Evolutionary conservation across 2,329 filamentous ascomycete species (phyloP), one percentile per base, ranked within the genome.

Genomic region (Colletotrichum somersetense): DNA sequence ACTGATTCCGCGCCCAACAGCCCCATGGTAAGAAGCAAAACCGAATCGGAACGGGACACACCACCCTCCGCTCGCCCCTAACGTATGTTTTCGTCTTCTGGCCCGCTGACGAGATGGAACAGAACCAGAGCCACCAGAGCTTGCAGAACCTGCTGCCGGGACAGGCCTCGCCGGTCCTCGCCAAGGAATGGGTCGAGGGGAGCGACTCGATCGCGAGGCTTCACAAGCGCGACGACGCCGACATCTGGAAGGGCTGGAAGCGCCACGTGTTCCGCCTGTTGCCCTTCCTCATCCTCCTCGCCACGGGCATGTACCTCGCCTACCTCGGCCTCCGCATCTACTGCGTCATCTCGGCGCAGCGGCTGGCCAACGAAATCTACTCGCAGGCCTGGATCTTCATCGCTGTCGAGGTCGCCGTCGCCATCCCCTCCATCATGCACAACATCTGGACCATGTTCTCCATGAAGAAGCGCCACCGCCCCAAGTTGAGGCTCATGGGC

Each of bases 381-480:
- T 80, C 82, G 5, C 83, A 85, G 56, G 88, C 88, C 2, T 90
- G 88, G 88, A 76, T 89, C 8, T 90, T 90, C 74, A 86, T 90
- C 66, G 85, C 80, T 33, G 83, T 89, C 68, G 88, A 90, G 76
- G 77, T 88, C 50, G 80, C 82, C n/a, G 83, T 86, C 10, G 85
- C 87, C 6, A 82, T 89, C 64, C 88, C 88, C 7, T 83, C 86
- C 4, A 79, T 89, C 46, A 84, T 89, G 81, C 88, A 90, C 80
- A 88, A 88, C 75, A 80, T 84, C 48, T 89, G 87, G 86, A 88
- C 87, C 1, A 85, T 90, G 83, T 84, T 85, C 80, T 85, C 87
- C 0, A 79, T 89, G 74, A 89, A 89, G 80, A 85, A 85, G 79
- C 82, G 88, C 33, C 81, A 82, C 20, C 81, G 88, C 33, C 86